Conservation (phyloP, 495 filamentous ascomycete genomes). For the Parathielavia appendiculata region DNA sequence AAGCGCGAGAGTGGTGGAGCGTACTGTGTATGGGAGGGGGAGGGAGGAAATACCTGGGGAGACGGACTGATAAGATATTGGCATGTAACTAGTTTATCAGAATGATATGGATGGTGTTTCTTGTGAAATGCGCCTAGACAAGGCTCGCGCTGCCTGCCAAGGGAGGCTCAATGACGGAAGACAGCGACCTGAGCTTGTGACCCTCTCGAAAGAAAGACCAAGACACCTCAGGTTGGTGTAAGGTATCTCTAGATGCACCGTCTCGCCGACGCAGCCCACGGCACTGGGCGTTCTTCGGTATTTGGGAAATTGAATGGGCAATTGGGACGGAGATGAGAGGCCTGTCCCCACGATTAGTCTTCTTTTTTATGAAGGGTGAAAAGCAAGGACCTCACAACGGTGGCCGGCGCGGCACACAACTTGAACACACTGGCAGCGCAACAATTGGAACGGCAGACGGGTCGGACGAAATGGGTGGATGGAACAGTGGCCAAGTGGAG, state of each 20-base stretch:
- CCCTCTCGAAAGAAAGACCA: not conserved
- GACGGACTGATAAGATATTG: not conserved
- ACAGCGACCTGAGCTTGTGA: slow-evolving; percentile 1
- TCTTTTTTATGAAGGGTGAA: slow-evolving; percentile 22
- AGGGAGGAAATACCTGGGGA: not conserved
- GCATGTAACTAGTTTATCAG: too few relatives aligned
- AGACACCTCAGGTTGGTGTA: too few relatives aligned
- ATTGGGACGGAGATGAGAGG: slow-evolving; percentile 18
- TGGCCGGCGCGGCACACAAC: slow-evolving; percentile 3
- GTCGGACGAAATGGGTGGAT: slow-evolving; percentile 8
- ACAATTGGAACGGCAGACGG: not conserved
- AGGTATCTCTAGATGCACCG: slow-evolving; percentile 12
- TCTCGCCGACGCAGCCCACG: slow-evolving; percentile 12
- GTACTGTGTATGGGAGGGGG: not conserved
- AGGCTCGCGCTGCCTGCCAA: too few relatives aligned
- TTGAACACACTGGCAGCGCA: not conserved
- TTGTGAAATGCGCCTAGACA: too few relatives aligned
- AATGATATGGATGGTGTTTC: too few relatives aligned
- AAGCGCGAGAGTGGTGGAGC: slow-evolving; percentile 12
- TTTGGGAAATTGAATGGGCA: slow-evolving; percentile 13
- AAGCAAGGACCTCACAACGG: slow-evolving; percentile 1
- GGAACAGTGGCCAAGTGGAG: slow-evolving; percentile 6
- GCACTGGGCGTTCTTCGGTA: slow-evolving; percentile 13
- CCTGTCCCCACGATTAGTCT: too few relatives aligned
- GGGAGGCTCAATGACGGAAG: not conserved